These are phyloP conservation scores for Phytopythium oedochilum DNA, from an alignment of 352 stramenopile species.

Conservation along the genomic window DNA sequence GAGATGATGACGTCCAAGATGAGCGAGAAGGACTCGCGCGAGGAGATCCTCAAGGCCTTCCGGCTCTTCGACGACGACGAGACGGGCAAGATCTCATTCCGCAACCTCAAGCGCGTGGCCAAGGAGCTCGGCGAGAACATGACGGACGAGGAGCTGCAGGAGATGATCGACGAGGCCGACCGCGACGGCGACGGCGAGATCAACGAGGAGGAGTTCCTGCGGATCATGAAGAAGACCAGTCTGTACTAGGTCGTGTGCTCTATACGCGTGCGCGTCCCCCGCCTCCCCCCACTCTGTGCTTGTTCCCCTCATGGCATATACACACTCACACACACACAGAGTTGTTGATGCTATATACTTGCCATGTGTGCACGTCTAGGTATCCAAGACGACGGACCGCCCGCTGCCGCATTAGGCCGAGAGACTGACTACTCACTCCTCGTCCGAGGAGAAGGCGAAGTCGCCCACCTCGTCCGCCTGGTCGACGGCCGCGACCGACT, in stretches of 20 bases:
- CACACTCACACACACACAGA: background rate
- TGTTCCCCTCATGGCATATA: background rate
- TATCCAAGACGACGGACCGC: background rate
- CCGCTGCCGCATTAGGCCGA: no score
- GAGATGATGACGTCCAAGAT: conserved; percentile 98
- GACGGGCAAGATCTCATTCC: conserved; percentile 95
- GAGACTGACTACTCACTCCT: conserved; percentile 51
- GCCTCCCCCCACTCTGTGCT: background rate
- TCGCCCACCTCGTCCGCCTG: conserved; percentile 71
- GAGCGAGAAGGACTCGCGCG: conserved; percentile 94
- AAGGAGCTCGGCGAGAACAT: conserved; percentile 97
- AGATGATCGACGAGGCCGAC: conserved; percentile 98
- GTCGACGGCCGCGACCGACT: conserved; percentile 67
- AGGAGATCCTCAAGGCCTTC: conserved; percentile 98
- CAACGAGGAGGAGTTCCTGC: conserved; percentile 94
- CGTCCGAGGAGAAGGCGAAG: conserved; percentile 73
- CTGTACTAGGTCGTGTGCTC: conserved; percentile 71
- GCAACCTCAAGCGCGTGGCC: conserved; percentile 96
- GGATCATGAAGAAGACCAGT: conserved; percentile 97
- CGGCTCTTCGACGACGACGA: conserved; percentile 97
- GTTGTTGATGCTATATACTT: background rate
- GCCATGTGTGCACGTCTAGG: background rate
- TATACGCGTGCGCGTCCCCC: no score
- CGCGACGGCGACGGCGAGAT: conserved; percentile 95
- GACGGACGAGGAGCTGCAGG: conserved; percentile 95